Evolutionary conservation across 2,329 filamentous ascomycete species (phyloP), one percentile per base, ranked within the genome.

Genomic region (Claviceps sp.): DNA sequence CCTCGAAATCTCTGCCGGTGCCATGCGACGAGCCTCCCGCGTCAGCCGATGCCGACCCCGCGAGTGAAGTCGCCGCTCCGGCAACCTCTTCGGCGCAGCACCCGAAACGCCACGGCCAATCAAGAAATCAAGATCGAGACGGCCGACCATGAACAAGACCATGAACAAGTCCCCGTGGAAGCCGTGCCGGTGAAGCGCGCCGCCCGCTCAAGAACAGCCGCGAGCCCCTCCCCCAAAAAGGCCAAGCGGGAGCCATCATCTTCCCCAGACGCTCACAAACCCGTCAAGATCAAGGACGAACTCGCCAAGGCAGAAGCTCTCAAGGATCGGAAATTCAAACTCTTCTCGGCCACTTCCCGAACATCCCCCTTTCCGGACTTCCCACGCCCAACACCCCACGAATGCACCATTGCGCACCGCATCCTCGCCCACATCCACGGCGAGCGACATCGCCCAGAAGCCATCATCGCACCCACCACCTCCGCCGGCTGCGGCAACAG

Each of bases 371-470:
- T 84, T 57, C 85, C 85, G 0, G 72, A 81, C 53, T 86, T 83
- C 62, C 60, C 67, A 2, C 80, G 75, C 56, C 86, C 86, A 0
- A 87, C 83, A 0, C 64, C 76, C 0, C 74, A 77, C 34, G 84
- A 89, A 61, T 88, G 85, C 65, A 71, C 77, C 55, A 74, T 81
- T 52, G 84, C 88, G n/a, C 79, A 81, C 55, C 67, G 70, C 3
- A 74, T 89, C 26, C 76, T 93, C 0, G 73, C 79, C 2, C 70
- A 70, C 6, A 66, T 82, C 0, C 86, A 91, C 62, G 86, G 86
- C 11, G 72, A 77, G 50, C 75, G 84, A 26, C 64, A 68, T 42
- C 76, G 79, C 0, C 86, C 86, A 0, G 72, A 76, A 9, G 73
- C 72, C 1, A 72, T 86, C 3, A 78, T 82, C 3, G 74, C 78